Base-by-base conservation (phyloP, 805 yeast species). In the Candida krabiensis region DNA sequence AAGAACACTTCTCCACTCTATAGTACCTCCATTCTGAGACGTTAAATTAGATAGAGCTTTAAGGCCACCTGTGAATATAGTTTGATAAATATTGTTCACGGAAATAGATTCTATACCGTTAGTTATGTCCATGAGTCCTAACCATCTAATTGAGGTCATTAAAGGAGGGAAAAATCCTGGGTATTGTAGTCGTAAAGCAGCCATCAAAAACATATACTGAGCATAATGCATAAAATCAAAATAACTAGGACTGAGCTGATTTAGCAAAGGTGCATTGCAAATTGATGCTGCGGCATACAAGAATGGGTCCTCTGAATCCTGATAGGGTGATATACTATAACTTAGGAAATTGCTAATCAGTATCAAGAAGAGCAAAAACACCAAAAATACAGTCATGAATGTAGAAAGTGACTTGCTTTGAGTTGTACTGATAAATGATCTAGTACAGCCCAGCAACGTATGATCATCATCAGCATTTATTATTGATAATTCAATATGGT, bases 81-180 rank as follows among this genome's bases (percentile, higher is more conserved):
- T 71, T 29, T 64, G 53, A 43, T 73, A 71, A 15, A 74, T 63
- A 43, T 68, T 67, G 37, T 65, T 71, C 8, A 35, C 34, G 7
- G 47, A 33, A 3, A 29, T 9, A 4, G 44, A 35, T 3, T 35
- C 13, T 2, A 37, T 21, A 5, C 50, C 47, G 13, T 37, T 26
- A 5, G 40, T 18, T 16, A 49, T 22, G 23, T 39, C 70, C 40
- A 79, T 55, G n/a, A 82, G 58, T 1, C 79, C 74, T 28, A 73
- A 62, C 87, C 87, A 80, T 13, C 75, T 58, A 14, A 76, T 50
- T 12, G 69, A 60, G 3, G 77, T 64, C 32, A 79, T 56, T 11
- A 76, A 54, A 0, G 83, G 83, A 43, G 73, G 83, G 41, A 70
- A 76, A 50, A 75, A 79, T 0, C 83, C 86, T 0, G 89, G 88